Conservation (phyloP, 2,329 filamentous ascomycete species). For the Colletotrichum spaethianum region DNA sequence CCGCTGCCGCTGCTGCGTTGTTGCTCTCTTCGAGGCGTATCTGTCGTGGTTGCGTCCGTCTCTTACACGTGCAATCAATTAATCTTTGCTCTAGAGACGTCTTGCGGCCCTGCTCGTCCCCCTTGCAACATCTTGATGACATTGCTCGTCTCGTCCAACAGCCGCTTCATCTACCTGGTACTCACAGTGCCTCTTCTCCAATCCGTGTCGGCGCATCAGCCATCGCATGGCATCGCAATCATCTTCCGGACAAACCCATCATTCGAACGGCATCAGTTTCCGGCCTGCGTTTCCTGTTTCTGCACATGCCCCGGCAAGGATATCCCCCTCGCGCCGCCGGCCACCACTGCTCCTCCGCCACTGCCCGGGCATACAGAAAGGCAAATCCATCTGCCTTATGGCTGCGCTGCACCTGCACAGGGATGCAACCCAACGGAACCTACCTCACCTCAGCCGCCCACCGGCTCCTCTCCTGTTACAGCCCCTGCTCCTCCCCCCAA, state of each 20-base stretch:
- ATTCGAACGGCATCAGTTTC: slow-evolving; percentile 12
- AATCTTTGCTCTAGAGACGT: not conserved
- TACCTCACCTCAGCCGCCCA: not conserved
- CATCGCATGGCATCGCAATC: not conserved
- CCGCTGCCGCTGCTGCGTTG: too few species aligned
- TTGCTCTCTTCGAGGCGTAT: not conserved
- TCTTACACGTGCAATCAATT: not conserved
- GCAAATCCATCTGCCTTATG: slow-evolving; percentile 19
- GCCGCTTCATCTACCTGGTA: not conserved
- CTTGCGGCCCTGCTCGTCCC: not conserved
- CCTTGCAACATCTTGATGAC: not conserved
- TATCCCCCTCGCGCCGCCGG: slow-evolving; percentile 19
- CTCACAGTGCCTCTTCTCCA: not conserved
- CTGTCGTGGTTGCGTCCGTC: not conserved
- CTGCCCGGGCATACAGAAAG: slow-evolving; percentile 10
- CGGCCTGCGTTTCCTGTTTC: slow-evolving; percentile 24
- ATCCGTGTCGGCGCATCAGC: not conserved
- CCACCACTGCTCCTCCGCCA: slow-evolving; percentile 5
- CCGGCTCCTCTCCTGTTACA: not conserved
- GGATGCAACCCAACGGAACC: slow-evolving; percentile 18
- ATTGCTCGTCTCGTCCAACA: not conserved
- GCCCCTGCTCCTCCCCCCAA: not conserved
- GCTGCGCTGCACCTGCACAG: slow-evolving; percentile 5
- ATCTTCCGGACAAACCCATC: not conserved
- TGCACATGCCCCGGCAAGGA: slow-evolving; percentile 28